Conservation (phyloP, 1,284 basidiomycete species). For the Coniferiporia weirii region DNA sequence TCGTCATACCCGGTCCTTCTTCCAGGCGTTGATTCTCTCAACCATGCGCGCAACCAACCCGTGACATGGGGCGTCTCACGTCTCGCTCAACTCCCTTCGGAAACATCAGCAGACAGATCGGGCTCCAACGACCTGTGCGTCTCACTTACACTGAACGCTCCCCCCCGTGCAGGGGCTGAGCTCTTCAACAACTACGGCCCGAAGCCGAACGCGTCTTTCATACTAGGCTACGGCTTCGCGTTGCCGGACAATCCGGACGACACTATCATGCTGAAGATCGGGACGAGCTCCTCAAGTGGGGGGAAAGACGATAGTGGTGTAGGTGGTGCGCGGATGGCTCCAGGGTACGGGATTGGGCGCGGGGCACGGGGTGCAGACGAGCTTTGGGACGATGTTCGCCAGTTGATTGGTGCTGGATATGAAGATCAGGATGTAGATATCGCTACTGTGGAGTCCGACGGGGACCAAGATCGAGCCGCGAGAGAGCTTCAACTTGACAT, state of each 20-base stretch:
- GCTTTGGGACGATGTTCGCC: constrained; percentile 55
- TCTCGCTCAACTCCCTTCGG: neutral
- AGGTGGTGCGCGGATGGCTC: constrained; percentile 30
- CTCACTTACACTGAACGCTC: constrained; percentile 42
- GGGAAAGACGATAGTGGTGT: constrained; percentile 19
- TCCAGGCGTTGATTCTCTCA: constrained; percentile 80
- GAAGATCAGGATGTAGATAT: constrained; percentile 24
- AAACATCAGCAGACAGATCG: constrained; percentile 14
- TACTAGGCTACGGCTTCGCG: constrained; percentile 86
- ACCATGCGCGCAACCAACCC: constrained; percentile 68
- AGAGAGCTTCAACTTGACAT: constrained; percentile 1
- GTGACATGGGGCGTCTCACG: constrained; percentile 74
- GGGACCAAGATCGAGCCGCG: neutral
- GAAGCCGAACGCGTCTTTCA: constrained; percentile 82
- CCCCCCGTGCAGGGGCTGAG: constrained; percentile 44
- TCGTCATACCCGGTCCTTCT: constrained; percentile 73
- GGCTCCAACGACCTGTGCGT: constrained; percentile 22
- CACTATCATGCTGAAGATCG: constrained; percentile 74
- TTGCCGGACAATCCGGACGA: constrained; percentile 76
- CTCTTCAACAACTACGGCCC: constrained; percentile 88
- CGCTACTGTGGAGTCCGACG: constrained; percentile 7
- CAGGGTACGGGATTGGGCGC: constrained; percentile 57
- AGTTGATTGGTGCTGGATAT: constrained; percentile 33
- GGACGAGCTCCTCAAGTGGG: constrained; percentile 30
- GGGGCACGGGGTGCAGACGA: constrained; percentile 48